phyloP scores from a whole-genome alignment of 2,329 filamentous ascomycete genomes.

The Clonostachys sp. region DNA sequence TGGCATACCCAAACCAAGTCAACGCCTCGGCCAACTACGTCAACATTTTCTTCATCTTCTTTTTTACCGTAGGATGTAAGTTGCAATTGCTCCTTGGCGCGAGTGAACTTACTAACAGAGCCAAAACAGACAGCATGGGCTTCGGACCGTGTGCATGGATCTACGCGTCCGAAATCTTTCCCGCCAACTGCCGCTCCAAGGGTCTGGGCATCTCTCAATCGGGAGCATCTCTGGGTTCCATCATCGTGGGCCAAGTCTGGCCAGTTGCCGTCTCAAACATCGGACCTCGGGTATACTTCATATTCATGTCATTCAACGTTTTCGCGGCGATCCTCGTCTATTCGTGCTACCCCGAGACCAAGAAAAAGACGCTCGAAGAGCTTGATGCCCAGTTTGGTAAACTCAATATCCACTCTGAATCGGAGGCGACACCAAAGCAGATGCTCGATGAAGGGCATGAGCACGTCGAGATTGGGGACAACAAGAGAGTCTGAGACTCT shows the following conservation, averaged over 20 bases:
- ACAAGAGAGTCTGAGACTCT: background rate
- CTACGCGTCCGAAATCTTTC: constrained; percentile 11
- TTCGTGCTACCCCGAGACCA: constrained; percentile 53
- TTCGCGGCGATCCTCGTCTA: constrained; percentile 11
- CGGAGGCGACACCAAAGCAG: constrained; percentile 15
- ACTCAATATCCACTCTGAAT: constrained; percentile 12
- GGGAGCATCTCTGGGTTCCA: constrained; percentile 9
- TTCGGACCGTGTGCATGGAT: constrained; percentile 12
- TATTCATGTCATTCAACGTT: constrained; percentile 13
- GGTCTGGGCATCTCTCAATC: constrained; percentile 9
- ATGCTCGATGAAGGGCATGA: constrained; percentile 10
- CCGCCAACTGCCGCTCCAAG: constrained; percentile 9
- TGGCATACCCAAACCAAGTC: constrained; percentile 9
- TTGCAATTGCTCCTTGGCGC: background rate
- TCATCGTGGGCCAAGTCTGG: constrained; percentile 11
- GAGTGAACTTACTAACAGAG: background rate
- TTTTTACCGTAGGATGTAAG: constrained; percentile 10
- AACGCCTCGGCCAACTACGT: constrained; percentile 8
- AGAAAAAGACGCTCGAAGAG: constrained; percentile 64
- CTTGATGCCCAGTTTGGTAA: constrained; percentile 16
- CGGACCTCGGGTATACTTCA: constrained; percentile 10
- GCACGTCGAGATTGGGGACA: constrained; percentile 4
- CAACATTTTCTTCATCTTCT: constrained; percentile 13
- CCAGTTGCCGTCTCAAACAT: constrained; percentile 11
- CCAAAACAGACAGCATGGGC: constrained; percentile 8